Evolutionary conservation across 768 basidiomycete species (phyloP), one percentile per base, ranked within the genome.

Genomic region (Paxillus rubicundulus): DNA sequence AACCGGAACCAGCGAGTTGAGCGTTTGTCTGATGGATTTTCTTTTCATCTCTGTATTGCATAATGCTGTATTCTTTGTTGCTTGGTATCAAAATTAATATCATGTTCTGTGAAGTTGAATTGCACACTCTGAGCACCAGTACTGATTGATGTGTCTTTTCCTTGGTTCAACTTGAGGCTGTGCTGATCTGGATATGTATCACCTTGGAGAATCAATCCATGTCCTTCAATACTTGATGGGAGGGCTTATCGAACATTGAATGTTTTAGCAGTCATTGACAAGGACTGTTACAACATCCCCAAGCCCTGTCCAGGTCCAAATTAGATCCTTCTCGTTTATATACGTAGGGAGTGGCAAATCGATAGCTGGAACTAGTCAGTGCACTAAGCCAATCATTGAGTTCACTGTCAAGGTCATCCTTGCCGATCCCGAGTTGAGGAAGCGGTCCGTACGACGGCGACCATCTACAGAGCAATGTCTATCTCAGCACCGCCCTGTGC

Each of bases 91-190:
- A 30, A 21, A 96, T 97, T 36, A 98, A 94, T 48, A 89, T 98
- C 45, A 99, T n/a, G 96, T 95, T 0, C 68, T 98, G 54, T 81
- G 85, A 69, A 92, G 95, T 97, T n/a, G n/a, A n/a, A n/a, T n/a
- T n/a, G n/a, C n/a, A n/a, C n/a, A n/a, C n/a, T n/a, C n/a, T n/a
- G n/a, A n/a, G n/a, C n/a, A n/a, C n/a, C n/a, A n/a, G n/a, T n/a
- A n/a, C n/a, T n/a, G n/a, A n/a, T n/a, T n/a, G n/a, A n/a, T n/a
- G n/a, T n/a, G n/a, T n/a, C n/a, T n/a, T n/a, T n/a, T n/a, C n/a
- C n/a, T n/a, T n/a, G n/a, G n/a, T n/a, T n/a, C n/a, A n/a, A n/a
- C n/a, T n/a, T n/a, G 63, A 54, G 82, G 59, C 16, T 9, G 0
- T n/a, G n/a, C n/a, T n/a, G n/a, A n/a, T n/a, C n/a, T n/a, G n/a